These are phyloP conservation scores for Trichomonas gallinae DNA, from an alignment of 208 protist genomes.

Conservation along the genomic window DNA sequence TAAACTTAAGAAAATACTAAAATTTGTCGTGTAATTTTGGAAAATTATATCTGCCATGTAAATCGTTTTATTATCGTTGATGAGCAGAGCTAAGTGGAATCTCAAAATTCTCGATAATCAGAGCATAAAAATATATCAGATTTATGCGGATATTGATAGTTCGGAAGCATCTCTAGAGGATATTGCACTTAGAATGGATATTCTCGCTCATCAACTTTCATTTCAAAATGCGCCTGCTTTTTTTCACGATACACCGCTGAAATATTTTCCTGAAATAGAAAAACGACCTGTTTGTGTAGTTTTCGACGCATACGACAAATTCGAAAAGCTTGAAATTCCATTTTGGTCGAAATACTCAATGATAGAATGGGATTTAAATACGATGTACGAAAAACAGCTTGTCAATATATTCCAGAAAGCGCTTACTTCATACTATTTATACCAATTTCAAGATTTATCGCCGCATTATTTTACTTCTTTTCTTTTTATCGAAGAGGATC, in stretches of 20 bases:
- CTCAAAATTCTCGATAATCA: not conserved
- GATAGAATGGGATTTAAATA: not conserved
- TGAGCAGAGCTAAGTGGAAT: not conserved
- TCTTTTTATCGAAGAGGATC: not conserved
- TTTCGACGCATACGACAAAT: not conserved
- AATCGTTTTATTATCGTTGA: not conserved
- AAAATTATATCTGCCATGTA: too few species aligned
- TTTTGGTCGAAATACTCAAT: not conserved
- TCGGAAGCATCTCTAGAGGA: not conserved
- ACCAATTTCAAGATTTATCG: not conserved
- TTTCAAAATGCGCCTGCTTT: not conserved
- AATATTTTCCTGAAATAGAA: not conserved
- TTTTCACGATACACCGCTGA: not conserved
- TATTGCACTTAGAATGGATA: not conserved
- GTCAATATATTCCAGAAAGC: not conserved
- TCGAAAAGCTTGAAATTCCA: not conserved
- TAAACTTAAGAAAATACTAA: too few species aligned
- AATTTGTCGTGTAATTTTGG: too few species aligned
- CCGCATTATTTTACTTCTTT: not conserved
- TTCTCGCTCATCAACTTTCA: not conserved
- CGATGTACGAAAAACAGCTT: not conserved
- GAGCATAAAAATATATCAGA: not conserved
- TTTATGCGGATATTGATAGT: not conserved
- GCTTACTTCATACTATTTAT: not conserved
- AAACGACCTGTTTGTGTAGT: not conserved